Evolutionary conservation across 2,329 filamentous ascomycete genomes (phyloP), one percentile per base, ranked within the genome.

Genomic region (Fusarium sublunatum): DNA sequence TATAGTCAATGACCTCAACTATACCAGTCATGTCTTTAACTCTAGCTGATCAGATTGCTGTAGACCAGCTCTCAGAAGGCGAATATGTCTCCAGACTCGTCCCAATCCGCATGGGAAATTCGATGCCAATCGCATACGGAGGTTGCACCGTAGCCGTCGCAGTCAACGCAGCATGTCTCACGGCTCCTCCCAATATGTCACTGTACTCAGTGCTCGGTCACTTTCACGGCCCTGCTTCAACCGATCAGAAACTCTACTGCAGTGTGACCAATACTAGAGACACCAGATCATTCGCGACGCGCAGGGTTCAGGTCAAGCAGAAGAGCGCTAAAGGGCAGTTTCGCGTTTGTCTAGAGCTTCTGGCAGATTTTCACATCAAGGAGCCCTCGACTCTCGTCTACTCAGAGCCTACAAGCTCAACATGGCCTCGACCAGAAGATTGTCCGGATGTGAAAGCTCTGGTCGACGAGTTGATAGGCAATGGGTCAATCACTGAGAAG

Each of bases 221-320:
- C 53, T 84, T 78, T 44, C 76, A 81, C 1, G 79, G 82, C 3
- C 81, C 82, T 2, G 77, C 80, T 3, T 70, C 74, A 15, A 79
- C 72, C 0, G 76, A 79, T 25, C 71, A 74, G 19, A 75, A 75
- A 13, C 58, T 83, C 1, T 65, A 66, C 32, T 76, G 75, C 46
- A 73, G 61, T 4, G 77, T 82, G 2, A 69, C 71, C 15, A 64
- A 60, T 13, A 73, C 77, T 2, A 75, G 82, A 11, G 76, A 79
- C 44, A 83, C 82, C 1, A 74, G 77, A 12, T 79, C 79, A 1
- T 84, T 84, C 50, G 77, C 77, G 3, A 84, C 82, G 1, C 73
- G 81, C 3, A 72, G 78, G 5, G 77, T 84, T 4, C 73, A 80
- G 55, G 75, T 83, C 26, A 75, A 71, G 46, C 82, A 84, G 53